Percentiles rank a stretch among this genome's conserved stretches.
Evolutionary conservation across 768 basidiomycete genomes (phyloP).

Genomic region (Tricholoma terreum): DNA sequence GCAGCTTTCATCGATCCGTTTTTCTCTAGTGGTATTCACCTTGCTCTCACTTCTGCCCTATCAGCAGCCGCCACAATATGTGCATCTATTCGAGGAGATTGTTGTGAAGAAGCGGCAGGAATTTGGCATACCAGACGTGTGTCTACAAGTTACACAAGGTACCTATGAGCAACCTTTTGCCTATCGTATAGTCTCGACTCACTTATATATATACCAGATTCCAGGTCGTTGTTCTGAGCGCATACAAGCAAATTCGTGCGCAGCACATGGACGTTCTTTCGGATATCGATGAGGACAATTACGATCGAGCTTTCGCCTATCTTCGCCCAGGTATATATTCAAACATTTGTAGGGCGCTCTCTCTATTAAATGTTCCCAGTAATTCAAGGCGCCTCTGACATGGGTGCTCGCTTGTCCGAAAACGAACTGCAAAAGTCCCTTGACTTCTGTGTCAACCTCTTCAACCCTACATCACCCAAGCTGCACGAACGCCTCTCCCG

Average conservation of each 20-base stretch:
- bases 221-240: conserved; percentile 67
- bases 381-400: conserved; percentile 77
- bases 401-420: conserved; percentile 70
- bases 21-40: conserved; percentile 63
- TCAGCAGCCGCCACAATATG: conserved; percentile 56
- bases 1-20: conserved; percentile 64
- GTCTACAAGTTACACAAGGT: conserved; percentile 59
- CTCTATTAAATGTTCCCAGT: conserved; percentile 38
- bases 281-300: conserved; percentile 68
- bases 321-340: conserved; percentile 51
- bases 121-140: conserved; percentile 56
- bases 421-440: conserved; percentile 71
- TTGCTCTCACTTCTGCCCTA: conserved; percentile 60
- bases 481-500: conserved; percentile 44
- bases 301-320: conserved; percentile 63
- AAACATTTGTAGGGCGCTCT: not conserved
- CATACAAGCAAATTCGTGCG: conserved; percentile 69
- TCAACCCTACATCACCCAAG: conserved; percentile 65
- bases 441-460: conserved; percentile 74
- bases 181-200: not conserved
- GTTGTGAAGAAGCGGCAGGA: conserved; percentile 43
- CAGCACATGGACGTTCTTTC: conserved; percentile 54
- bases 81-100: conserved; percentile 50
- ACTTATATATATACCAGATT: conserved; percentile 50
- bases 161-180: not conserved